Conservation (phyloP, 2,329 filamentous ascomycete genomes). For the Cladophialophora immunda region DNA sequence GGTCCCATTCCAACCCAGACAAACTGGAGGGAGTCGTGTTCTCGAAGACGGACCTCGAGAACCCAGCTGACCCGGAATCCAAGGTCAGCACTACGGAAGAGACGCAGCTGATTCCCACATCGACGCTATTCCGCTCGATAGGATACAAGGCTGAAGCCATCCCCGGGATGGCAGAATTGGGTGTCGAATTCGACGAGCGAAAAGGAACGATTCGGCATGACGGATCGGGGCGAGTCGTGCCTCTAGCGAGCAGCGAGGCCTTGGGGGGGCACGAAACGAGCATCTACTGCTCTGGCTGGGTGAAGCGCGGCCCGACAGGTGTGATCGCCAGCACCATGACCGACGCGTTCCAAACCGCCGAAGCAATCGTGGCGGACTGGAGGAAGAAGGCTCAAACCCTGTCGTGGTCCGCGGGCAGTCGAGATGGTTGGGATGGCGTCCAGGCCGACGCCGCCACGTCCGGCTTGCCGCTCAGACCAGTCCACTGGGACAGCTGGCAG, state of each 20-base stretch:
- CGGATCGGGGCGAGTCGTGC: constrained; percentile 74
- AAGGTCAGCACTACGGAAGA: constrained; percentile 59
- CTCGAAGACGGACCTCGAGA: constrained; percentile 59
- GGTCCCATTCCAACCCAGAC: constrained; percentile 54
- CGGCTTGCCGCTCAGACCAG: constrained; percentile 62
- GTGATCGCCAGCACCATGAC: constrained; percentile 97
- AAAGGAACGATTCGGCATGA: constrained; percentile 86
- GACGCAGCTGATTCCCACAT: constrained; percentile 65
- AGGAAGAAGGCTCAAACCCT: constrained; percentile 27
- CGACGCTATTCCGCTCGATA: constrained; percentile 88
- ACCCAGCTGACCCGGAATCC: constrained; percentile 61
- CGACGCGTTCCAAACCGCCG: constrained; percentile 89
- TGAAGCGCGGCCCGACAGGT: constrained; percentile 91
- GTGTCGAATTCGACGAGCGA: constrained; percentile 78
- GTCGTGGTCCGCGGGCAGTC: constrained; percentile 11
- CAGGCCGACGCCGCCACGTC: constrained; percentile 65
- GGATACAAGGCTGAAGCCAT: constrained; percentile 87
- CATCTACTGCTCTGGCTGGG: constrained; percentile 96
- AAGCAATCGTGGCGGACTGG: constrained; percentile 85
- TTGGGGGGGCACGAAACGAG: constrained; percentile 65
- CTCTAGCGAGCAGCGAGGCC: constrained; percentile 25
- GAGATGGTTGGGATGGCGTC: constrained; percentile 80
- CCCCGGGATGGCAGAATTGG: constrained; percentile 75
- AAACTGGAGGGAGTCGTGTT: constrained; percentile 74
- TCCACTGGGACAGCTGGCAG: constrained; percentile 87